Percentiles rank a stretch among this genome's conserved stretches.
These are phyloP conservation scores for Scheffersomyces amazonensis DNA, from an alignment of 805 yeast species.

Conservation along the genomic window DNA sequence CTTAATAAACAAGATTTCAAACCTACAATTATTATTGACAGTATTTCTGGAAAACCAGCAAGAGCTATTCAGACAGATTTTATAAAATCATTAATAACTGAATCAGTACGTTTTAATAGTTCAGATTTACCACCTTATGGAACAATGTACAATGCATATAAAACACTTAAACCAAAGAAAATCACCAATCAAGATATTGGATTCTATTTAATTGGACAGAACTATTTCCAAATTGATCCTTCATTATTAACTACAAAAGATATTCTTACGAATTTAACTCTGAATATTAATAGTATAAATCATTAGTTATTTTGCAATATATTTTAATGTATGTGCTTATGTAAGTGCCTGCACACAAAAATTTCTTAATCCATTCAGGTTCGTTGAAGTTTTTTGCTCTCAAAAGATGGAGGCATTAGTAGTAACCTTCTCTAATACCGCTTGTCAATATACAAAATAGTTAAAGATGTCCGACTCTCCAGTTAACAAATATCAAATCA, in stretches of 20 bases:
- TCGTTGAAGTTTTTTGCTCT: no score
- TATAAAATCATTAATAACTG: slow-evolving; percentile 17
- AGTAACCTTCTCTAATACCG: no score
- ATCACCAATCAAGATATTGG: slow-evolving; percentile 14
- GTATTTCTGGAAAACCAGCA: slow-evolving; percentile 39
- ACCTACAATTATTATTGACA: slow-evolving; percentile 27
- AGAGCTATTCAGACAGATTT: slow-evolving; percentile 36
- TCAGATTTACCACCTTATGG: slow-evolving; percentile 33
- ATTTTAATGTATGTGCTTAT: no score
- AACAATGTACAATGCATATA: slow-evolving; percentile 29
- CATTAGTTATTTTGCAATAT: no score
- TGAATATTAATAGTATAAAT: no score
- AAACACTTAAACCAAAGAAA: slow-evolving; percentile 13
- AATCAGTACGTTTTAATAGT: slow-evolving; percentile 1
- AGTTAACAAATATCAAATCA: slow-evolving; percentile 20
- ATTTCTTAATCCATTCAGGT: no score
- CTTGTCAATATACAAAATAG: no score
- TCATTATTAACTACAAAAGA: slow-evolving; percentile 15
- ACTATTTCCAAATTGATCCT: slow-evolving; percentile 18
- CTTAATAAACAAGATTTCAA: slow-evolving; percentile 5
- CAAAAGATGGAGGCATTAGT: no score
- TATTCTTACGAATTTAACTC: slow-evolving; percentile 26
- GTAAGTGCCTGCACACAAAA: no score
- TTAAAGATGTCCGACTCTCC: slow-evolving; percentile 7
- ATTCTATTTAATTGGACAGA: slow-evolving; percentile 36